phyloP scores from a whole-genome alignment of 2,329 filamentous ascomycete species.

The Chaetothyriales sp. region DNA sequence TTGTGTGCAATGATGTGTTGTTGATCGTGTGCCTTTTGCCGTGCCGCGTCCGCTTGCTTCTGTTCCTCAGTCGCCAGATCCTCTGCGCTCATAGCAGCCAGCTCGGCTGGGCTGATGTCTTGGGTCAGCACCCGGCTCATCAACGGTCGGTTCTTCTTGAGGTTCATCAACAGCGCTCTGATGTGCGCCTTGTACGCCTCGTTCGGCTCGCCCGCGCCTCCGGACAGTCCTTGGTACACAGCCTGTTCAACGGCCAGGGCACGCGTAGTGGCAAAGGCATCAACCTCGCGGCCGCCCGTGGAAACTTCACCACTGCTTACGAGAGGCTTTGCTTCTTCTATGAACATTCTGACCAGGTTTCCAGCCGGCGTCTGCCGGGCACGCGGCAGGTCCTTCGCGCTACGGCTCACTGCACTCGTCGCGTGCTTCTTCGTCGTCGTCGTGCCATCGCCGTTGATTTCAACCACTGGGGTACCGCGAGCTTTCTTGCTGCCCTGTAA shows the following conservation, averaged over 20 bases:
- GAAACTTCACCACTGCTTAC: slow-evolving; percentile 50
- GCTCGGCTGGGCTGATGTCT: slow-evolving; percentile 53
- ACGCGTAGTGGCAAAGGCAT: slow-evolving; percentile 51
- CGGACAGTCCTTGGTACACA: slow-evolving; percentile 39
- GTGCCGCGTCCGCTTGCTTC: slow-evolving; percentile 46
- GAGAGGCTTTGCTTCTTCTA: slow-evolving; percentile 48
- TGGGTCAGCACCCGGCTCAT: slow-evolving; percentile 59
- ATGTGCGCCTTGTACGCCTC: slow-evolving; percentile 48
- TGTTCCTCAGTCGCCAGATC: slow-evolving; percentile 87
- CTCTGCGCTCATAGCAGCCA: slow-evolving; percentile 77
- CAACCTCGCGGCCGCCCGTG: slow-evolving; percentile 47
- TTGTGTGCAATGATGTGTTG: slow-evolving; percentile 65
- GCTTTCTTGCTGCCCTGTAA: slow-evolving; percentile 17
- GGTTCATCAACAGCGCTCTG: slow-evolving; percentile 65
- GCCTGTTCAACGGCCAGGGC: slow-evolving; percentile 68
- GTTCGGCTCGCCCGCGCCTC: slow-evolving; percentile 36
- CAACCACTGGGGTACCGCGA: slow-evolving; percentile 11
- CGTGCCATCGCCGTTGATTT: slow-evolving; percentile 4
- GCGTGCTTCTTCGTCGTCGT: slow-evolving; percentile 11
- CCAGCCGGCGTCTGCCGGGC: slow-evolving; percentile 34
- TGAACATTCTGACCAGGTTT: slow-evolving; percentile 54
- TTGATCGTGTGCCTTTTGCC: slow-evolving; percentile 41
- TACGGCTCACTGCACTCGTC: slow-evolving; percentile 21
- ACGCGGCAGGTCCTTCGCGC: slow-evolving; percentile 24
- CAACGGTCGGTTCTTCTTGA: slow-evolving; percentile 75